Evolutionary conservation across 1,284 basidiomycete genomes (phyloP), one percentile per base, ranked within the genome.

Genomic region (Ceratobasidium sp.): DNA sequence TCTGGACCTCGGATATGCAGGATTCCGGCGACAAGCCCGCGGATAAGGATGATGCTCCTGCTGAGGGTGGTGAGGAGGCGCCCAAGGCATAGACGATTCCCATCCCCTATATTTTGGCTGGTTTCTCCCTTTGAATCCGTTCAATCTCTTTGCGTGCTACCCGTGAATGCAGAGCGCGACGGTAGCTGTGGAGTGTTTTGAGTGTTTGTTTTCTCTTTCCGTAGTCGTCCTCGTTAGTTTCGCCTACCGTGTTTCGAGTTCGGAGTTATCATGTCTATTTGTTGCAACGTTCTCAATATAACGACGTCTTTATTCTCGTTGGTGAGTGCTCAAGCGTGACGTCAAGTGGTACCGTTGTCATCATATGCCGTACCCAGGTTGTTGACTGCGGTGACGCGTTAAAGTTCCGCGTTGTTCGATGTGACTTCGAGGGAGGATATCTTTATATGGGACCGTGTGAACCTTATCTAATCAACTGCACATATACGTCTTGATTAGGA

Each of bases 1-100:
- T 97, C 84, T 99, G 96, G 96, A 98, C 97, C 80, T 97, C 95
- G 79, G 96, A 98, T 87, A 98, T 98, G 96, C 93, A 95, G 84
- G 94, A 95, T 79, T 89, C 92, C 84, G 93, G 42, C n/a, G 71
- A 75, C 61, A 75, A 75, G 71, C 61, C 71, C 26, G 71, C 61
- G 33, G 71, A 75, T 23, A 42, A 52, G 52, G 69, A 71, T 20
- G 69, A 59, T 42, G 68, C 33, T 13, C 17, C 38, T 33, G 26
- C 46, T 13, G 61, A 50, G 13, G 71, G 3, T 20, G n/a, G 17
- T 23, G 61, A 75, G 48, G 71, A 65, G 42, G 71, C 44, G 15
- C 33, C 46, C 71, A 75, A 75, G 71, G 61, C 61, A 54, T 75
- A 65, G 61, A 54, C 38, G 38, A 23, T 44, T n/a, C 26, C 6